These are phyloP conservation scores for Nepenthes alata DNA, from an alignment of 179 eudicot genomes.

Conservation along the genomic window DNA sequence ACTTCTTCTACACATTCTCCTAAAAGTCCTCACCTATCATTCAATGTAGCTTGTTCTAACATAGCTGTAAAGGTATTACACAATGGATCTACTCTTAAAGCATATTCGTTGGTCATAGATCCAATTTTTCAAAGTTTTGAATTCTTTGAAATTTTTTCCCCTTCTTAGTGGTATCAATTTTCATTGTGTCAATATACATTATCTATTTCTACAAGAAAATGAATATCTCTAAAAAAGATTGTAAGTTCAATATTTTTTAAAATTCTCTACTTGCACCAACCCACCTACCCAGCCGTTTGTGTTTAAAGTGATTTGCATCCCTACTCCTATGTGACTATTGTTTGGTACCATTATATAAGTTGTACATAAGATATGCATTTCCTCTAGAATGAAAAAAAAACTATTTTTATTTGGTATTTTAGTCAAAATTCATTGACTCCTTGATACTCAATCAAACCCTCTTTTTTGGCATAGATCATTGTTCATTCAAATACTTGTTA, in stretches of 20 bases:
- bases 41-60: no score
- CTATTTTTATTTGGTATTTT: neutral
- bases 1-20: no score
- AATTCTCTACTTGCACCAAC: neutral
- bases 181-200: neutral
- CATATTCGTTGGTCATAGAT: neutral
- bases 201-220: neutral
- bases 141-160: neutral
- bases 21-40: no score
- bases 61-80: no score
- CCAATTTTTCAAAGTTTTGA: neutral
- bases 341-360: neutral
- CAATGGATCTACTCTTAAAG: neutral
- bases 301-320: neutral
- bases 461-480: neutral
- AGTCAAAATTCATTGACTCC: slow-evolving; percentile 1
- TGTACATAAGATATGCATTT: neutral
- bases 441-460: neutral
- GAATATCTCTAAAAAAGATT: neutral
- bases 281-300: neutral
- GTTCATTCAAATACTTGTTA: no score
- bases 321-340: neutral
- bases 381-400: neutral
- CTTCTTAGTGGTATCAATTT: neutral
- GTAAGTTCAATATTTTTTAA: neutral